These are phyloP conservation scores for Penicillium angulare DNA, from an alignment of 495 filamentous ascomycete species.

Conservation along the genomic window DNA sequence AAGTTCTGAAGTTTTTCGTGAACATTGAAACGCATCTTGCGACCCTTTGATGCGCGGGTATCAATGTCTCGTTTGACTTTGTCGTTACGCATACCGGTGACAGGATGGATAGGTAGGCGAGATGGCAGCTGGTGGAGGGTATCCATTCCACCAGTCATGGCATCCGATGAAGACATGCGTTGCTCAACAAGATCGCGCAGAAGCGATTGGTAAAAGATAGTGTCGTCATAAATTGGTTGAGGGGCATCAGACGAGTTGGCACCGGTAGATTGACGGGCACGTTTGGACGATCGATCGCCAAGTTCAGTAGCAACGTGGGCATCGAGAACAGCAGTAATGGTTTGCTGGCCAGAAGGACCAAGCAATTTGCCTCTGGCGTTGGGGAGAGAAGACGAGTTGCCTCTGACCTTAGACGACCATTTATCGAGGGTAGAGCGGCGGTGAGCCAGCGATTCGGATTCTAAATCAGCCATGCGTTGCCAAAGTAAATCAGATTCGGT, in stretches of 20 bases:
- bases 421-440: conserved; percentile 46
- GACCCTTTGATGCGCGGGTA: conserved; percentile 90
- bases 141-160: conserved; percentile 45
- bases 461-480: conserved; percentile 68
- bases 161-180: conserved; percentile 56
- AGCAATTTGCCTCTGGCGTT: conserved; percentile 47
- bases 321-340: conserved; percentile 69
- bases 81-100: conserved; percentile 71
- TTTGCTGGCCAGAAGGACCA: conserved; percentile 47
- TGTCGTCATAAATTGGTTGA: conserved; percentile 78
- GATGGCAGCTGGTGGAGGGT: conserved; percentile 37
- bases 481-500: conserved; percentile 62
- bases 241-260: conserved; percentile 4
- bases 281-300: conserved; percentile 66
- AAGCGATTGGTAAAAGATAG: conserved; percentile 86
- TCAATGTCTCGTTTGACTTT: conserved; percentile 81
- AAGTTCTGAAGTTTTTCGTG: conserved; percentile 98
- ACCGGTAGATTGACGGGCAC: conserved; percentile 20
- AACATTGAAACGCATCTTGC: conserved; percentile 89
- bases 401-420: conserved; percentile 53
- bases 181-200: conserved; percentile 91
- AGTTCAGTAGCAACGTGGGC: conserved; percentile 66
- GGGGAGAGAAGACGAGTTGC: conserved; percentile 35
- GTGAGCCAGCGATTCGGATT: conserved; percentile 47
- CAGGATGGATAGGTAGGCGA: conserved; percentile 36